phyloP scores from a whole-genome alignment of 306 rosid species.

The Gastrolobium bilobum region DNA sequence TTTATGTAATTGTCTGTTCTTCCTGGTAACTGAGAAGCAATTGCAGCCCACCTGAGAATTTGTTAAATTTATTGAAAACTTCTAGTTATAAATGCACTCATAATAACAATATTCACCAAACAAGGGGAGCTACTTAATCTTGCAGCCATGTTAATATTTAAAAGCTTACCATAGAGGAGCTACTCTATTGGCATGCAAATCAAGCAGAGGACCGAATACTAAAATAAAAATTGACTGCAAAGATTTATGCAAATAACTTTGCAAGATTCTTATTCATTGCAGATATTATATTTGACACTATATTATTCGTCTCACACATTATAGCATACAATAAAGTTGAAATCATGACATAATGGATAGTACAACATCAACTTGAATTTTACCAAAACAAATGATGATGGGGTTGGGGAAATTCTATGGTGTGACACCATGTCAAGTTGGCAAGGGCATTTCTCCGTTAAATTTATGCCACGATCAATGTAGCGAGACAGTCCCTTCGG shows the following conservation, averaged over 20 bases:
- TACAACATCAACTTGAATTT: not conserved
- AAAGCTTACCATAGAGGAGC: not conserved
- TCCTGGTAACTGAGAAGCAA: slow-evolving; percentile 91
- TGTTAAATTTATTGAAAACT: not conserved
- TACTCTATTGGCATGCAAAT: not conserved
- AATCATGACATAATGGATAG: not conserved
- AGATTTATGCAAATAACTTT: not conserved
- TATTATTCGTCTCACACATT: not conserved
- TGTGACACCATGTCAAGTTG: slow-evolving; percentile 30
- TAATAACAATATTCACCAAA: no score
- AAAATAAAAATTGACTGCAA: not conserved
- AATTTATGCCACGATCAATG: slow-evolving; percentile 83
- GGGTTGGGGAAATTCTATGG: not conserved
- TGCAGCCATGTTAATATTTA: not conserved
- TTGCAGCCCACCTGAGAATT: slow-evolving; percentile 96
- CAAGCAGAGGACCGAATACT: not conserved
- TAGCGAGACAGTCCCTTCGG: slow-evolving; percentile 89
- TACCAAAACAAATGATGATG: not conserved
- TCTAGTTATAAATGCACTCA: not conserved
- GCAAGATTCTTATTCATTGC: not conserved
- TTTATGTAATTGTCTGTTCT: slow-evolving; percentile 97
- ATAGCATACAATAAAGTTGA: slow-evolving; percentile 24
- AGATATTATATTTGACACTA: not conserved
- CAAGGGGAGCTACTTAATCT: not conserved
- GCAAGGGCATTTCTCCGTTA: slow-evolving; percentile 91